phyloP scores from a whole-genome alignment of 805 yeast species.

The Wickerhamomyces canadensis region DNA sequence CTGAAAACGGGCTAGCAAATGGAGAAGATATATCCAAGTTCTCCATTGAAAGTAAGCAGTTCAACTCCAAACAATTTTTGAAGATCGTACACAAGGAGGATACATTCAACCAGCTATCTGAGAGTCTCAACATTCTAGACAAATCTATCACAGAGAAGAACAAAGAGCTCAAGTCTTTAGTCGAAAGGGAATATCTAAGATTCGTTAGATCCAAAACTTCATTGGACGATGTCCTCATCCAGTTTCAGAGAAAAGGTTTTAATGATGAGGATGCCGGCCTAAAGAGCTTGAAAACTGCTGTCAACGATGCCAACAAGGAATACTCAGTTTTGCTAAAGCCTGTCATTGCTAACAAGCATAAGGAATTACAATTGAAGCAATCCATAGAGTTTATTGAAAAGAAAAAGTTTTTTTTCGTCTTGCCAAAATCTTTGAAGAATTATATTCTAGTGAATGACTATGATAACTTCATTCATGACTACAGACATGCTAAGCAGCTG shows the following conservation, averaged over 20 bases:
- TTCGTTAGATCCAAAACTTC: conserved; percentile 62
- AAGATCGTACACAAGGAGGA: conserved; percentile 51
- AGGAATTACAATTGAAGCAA: conserved; percentile 41
- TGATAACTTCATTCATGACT: conserved; percentile 51
- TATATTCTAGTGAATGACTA: conserved; percentile 48
- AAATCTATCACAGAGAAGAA: conserved; percentile 43
- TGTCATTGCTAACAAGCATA: conserved; percentile 42
- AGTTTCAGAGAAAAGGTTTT: conserved; percentile 38
- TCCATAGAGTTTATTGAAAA: conserved; percentile 48
- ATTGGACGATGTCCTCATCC: conserved; percentile 53
- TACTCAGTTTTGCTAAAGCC: conserved; percentile 56
- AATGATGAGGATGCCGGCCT: conserved; percentile 24
- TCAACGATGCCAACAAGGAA: conserved; percentile 44
- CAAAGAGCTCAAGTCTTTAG: conserved; percentile 41
- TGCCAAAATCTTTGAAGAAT: conserved; percentile 43
- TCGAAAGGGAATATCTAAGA: conserved; percentile 54
- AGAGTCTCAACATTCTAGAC: conserved; percentile 45
- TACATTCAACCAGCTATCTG: conserved; percentile 42
- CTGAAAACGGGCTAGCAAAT: conserved; percentile 32
- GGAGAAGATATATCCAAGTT: conserved; percentile 40
- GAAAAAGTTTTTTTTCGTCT: conserved; percentile 48
- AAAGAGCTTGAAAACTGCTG: conserved; percentile 31
- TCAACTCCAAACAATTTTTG: conserved; percentile 52
- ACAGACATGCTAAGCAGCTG: conserved; percentile 41
- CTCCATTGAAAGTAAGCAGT: conserved; percentile 51